phyloP scores from a whole-genome alignment of 108 stramenopile species.

The Stephanodiscus triporus region DNA sequence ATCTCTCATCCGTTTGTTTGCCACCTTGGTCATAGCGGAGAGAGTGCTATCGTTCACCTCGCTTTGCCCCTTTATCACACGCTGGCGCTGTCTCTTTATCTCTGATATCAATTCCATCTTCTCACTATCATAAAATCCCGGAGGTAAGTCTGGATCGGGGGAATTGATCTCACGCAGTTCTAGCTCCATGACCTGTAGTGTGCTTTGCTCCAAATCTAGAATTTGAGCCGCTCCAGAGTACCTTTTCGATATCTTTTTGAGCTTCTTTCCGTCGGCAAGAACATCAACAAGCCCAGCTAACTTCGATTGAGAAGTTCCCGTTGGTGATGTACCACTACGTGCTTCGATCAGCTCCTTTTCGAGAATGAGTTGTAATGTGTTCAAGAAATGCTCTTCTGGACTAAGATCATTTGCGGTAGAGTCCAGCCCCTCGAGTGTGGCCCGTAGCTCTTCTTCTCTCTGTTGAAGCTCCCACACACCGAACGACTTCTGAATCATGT shows the following conservation, averaged over 20 bases:
- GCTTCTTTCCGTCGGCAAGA: conserved; percentile 63
- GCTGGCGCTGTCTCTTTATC: conserved; percentile 62
- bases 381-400: conserved; percentile 66
- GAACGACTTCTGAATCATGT: conserved; percentile 78
- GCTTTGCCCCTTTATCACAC: conserved; percentile 53
- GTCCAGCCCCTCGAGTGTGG: conserved; percentile 28
- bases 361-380: conserved; percentile 33
- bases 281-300: conserved; percentile 50
- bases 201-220: conserved; percentile 67
- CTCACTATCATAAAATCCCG: conserved; percentile 45
- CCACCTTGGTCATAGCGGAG: conserved; percentile 54
- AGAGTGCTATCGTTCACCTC: conserved; percentile 59
- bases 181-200: conserved; percentile 61
- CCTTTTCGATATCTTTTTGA: conserved; percentile 72
- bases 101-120: conserved; percentile 50
- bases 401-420: conserved; percentile 32
- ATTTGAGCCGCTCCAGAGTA: conserved; percentile 52
- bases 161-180: conserved; percentile 45
- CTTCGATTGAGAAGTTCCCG: conserved; percentile 43
- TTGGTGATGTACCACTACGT: conserved; percentile 38
- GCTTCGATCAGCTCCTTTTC: conserved; percentile 54
- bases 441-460: conserved; percentile 48
- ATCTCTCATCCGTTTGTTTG: conserved; percentile 61
- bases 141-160: conserved; percentile 30
- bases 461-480: conserved; percentile 73